These are phyloP conservation scores for Mycoemilia scoparia DNA, from an alignment of 192 early-diverging fungal genomes.

Conservation along the genomic window DNA sequence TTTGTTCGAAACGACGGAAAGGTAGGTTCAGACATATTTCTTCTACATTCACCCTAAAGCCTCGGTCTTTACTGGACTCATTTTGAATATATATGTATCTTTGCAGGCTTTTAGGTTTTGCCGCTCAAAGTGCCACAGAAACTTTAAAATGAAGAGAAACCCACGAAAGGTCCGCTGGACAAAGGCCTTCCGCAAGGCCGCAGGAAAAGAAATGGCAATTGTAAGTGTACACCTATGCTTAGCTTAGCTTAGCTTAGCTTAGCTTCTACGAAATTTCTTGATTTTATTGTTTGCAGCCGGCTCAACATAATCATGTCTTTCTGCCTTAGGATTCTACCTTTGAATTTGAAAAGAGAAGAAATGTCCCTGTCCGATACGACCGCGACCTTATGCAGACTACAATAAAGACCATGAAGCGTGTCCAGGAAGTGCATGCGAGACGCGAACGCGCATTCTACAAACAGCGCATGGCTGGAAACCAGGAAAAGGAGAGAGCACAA, in stretches of 20 bases:
- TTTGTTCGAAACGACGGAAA: slow-evolving; percentile 98
- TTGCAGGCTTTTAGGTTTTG: slow-evolving; percentile 83
- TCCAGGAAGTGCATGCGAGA: slow-evolving; percentile 82
- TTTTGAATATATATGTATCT: slow-evolving; percentile 3
- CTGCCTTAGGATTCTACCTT: slow-evolving; percentile 91
- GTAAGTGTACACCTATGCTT: too few relatives aligned
- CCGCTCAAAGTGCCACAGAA: slow-evolving; percentile 98
- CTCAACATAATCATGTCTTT: slow-evolving; percentile 30
- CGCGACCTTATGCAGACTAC: slow-evolving; percentile 92
- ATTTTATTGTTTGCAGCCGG: background rate
- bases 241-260: too few relatives aligned
- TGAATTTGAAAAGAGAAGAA: slow-evolving; percentile 97
- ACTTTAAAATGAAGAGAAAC: slow-evolving; percentile 99
- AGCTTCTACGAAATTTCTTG: background rate
- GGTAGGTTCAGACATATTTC: slow-evolving; percentile 36
- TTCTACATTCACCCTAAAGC: background rate
- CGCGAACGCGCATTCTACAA: slow-evolving; percentile 88
- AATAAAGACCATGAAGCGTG: slow-evolving; percentile 95
- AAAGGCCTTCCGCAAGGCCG: slow-evolving; percentile 96
- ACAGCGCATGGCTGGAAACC: slow-evolving; percentile 76
- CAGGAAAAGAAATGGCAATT: slow-evolving; percentile 99
- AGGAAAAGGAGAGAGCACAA: slow-evolving; percentile 55
- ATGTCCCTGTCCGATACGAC: slow-evolving; percentile 95
- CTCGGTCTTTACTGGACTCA: slow-evolving; percentile 1
- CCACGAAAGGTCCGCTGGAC: slow-evolving; percentile 99